These are phyloP conservation scores for Ganoderma boninense DNA, from an alignment of 1,284 basidiomycete species.

Conservation along the genomic window DNA sequence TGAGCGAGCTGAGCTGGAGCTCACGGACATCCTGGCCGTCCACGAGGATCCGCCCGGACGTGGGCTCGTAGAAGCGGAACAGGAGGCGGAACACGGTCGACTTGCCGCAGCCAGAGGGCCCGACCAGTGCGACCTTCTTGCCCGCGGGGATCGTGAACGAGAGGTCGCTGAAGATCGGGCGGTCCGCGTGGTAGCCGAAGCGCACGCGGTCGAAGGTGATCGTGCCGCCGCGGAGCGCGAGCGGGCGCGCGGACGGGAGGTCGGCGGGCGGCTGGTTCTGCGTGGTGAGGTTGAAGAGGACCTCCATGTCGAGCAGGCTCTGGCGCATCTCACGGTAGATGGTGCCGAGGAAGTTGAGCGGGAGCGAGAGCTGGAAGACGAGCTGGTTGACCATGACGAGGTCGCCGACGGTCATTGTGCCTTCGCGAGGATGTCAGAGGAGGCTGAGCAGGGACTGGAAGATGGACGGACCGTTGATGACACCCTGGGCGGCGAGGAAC, in stretches of 20 bases:
- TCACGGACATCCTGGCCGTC: slow-evolving; percentile 89
- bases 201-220: slow-evolving; percentile 94
- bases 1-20: slow-evolving; percentile 78
- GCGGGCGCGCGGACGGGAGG: slow-evolving; percentile 69
- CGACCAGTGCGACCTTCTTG: slow-evolving; percentile 95
- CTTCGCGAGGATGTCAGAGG: slow-evolving; percentile 47
- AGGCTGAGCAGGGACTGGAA: no score
- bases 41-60: slow-evolving; percentile 81
- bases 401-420: slow-evolving; percentile 98
- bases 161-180: slow-evolving; percentile 90
- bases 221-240: slow-evolving; percentile 81
- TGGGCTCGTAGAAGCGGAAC: slow-evolving; percentile 94
- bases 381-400: slow-evolving; percentile 99
- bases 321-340: slow-evolving; percentile 98
- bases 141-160: slow-evolving; percentile 96
- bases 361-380: slow-evolving; percentile 97
- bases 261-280: slow-evolving; percentile 85
- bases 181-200: slow-evolving; percentile 91
- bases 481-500: slow-evolving; percentile 95
- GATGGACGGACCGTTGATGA: slow-evolving; percentile 76
- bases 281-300: slow-evolving; percentile 91
- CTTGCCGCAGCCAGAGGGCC: slow-evolving; percentile 98
- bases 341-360: slow-evolving; percentile 96
- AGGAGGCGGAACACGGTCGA: slow-evolving; percentile 96
- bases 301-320: slow-evolving; percentile 96